phyloP scores from a whole-genome alignment of 1,284 basidiomycete species.

The Apiotrichum brassicae region DNA sequence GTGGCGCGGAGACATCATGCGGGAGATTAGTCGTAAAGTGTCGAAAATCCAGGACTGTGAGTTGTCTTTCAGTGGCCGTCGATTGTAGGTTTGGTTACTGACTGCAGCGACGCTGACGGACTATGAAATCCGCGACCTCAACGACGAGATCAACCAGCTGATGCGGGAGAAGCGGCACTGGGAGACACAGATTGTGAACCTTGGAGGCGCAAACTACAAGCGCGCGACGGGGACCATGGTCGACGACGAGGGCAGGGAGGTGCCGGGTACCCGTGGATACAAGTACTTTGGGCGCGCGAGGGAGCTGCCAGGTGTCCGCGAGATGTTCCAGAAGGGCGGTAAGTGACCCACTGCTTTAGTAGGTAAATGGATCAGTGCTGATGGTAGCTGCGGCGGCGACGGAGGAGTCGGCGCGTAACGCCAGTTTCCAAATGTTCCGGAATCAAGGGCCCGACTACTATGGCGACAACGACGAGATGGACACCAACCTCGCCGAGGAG shows the following conservation, averaged over 20 bases:
- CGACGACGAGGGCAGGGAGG: constrained; percentile 89
- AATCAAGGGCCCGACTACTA: constrained; percentile 84
- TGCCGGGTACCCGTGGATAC: constrained; percentile 95
- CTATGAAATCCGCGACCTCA: constrained; percentile 91
- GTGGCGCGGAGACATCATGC: constrained; percentile 89
- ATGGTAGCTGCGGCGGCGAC: constrained; percentile 62
- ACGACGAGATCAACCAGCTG: constrained; percentile 96
- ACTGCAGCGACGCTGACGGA: constrained; percentile 76
- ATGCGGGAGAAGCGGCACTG: constrained; percentile 93
- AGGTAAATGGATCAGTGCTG: too few species aligned
- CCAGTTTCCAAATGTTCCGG: constrained; percentile 81
- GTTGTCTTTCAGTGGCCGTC: constrained; percentile 36
- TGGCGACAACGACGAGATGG: constrained; percentile 82
- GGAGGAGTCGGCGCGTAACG: constrained; percentile 63
- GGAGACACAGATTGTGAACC: constrained; percentile 91
- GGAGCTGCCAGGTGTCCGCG: constrained; percentile 90
- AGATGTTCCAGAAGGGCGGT: constrained; percentile 80
- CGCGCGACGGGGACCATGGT: constrained; percentile 77
- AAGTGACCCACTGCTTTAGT: too few species aligned
- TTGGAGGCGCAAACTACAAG: constrained; percentile 95
- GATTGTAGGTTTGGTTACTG: neutral
- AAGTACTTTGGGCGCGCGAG: constrained; percentile 99
- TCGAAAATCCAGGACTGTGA: constrained; percentile 94
- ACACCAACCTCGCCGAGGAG: constrained; percentile 61
- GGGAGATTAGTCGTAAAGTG: constrained; percentile 93